Conservation (phyloP, 192 early-diverging fungal genomes). For the Gaertneriomyces sp. region DNA sequence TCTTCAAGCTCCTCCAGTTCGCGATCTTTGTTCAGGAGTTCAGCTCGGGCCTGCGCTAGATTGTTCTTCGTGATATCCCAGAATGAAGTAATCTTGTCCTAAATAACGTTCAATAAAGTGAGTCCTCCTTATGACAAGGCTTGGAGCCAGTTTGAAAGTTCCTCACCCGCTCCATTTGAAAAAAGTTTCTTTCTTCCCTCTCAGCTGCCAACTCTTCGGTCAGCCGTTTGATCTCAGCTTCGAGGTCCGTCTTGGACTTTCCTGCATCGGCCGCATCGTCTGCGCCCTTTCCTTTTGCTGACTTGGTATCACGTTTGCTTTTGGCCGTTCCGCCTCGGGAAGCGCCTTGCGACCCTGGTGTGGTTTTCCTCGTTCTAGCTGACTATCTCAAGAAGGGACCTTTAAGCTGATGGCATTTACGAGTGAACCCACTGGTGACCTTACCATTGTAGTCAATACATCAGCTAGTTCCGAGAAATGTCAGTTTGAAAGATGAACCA, state of each 20-base stretch:
- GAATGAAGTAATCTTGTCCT: slow-evolving; percentile 59
- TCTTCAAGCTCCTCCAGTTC: slow-evolving; percentile 63
- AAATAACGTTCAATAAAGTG: not conserved
- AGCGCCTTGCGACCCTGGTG: slow-evolving; percentile 3
- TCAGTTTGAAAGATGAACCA: too few relatives aligned
- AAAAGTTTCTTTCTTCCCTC: slow-evolving; percentile 58
- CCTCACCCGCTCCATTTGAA: slow-evolving; percentile 57
- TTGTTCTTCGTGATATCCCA: slow-evolving; percentile 63
- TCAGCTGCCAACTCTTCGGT: slow-evolving; percentile 51
- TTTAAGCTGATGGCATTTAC: too few relatives aligned
- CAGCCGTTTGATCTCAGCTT: slow-evolving; percentile 48
- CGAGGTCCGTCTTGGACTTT: slow-evolving; percentile 41
- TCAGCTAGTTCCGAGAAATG: too few relatives aligned
- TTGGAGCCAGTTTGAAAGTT: not conserved
- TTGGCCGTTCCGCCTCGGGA: slow-evolving; percentile 26
- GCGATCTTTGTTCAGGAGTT: slow-evolving; percentile 58
- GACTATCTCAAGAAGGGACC: not conserved
- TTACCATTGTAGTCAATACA: too few relatives aligned
- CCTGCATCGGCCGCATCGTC: slow-evolving; percentile 27
- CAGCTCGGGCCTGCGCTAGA: slow-evolving; percentile 43
- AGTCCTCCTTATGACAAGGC: not conserved
- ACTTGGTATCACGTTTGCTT: slow-evolving; percentile 17
- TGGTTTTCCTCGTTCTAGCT: not conserved
- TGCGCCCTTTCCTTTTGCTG: slow-evolving; percentile 10
- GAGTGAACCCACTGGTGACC: too few relatives aligned